These are phyloP conservation scores for Pseudonitzschia multiseries DNA, from an alignment of 108 stramenopile species.

Conservation along the genomic window DNA sequence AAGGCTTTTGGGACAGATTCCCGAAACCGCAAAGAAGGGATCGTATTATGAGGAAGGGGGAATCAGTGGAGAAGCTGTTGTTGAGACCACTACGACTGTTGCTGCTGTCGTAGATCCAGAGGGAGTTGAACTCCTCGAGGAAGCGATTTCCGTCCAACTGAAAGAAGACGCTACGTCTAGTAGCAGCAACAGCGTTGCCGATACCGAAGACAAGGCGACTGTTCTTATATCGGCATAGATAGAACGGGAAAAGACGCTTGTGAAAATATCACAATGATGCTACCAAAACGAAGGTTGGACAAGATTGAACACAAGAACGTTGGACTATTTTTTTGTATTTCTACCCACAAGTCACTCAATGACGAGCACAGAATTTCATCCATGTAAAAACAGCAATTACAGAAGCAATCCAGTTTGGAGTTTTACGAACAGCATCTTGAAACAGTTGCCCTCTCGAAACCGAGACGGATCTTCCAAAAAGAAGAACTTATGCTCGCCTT, in stretches of 20 bases:
- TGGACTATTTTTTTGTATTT: too few relatives aligned
- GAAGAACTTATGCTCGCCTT: too few relatives aligned
- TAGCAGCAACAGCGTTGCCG: constrained; percentile 6
- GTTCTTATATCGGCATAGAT: neutral
- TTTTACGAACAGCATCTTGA: too few relatives aligned
- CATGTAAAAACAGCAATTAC: too few relatives aligned
- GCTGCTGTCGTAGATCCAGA: constrained; percentile 13
- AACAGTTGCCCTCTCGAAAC: too few relatives aligned
- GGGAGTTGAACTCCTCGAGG: constrained; percentile 47
- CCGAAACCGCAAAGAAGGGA: constrained; percentile 71
- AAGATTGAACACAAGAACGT: too few relatives aligned
- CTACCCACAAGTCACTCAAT: too few relatives aligned
- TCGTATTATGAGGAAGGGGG: constrained; percentile 64
- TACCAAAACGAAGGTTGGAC: too few relatives aligned
- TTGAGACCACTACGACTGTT: constrained; percentile 12
- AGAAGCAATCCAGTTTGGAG: too few relatives aligned
- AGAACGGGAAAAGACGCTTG: neutral
- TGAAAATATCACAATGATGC: too few relatives aligned
- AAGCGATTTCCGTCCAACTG: constrained; percentile 55
- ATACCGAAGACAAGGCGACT: constrained; percentile 39
- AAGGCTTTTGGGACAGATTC: constrained; percentile 67
- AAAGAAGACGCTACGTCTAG: constrained; percentile 17
- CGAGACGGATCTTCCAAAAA: too few relatives aligned
- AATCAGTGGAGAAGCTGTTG: neutral
- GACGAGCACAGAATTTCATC: too few relatives aligned